Evolutionary conservation across 192 early-diverging fungal genomes (phyloP).

Genomic region (Phycomyces nitens): DNA sequence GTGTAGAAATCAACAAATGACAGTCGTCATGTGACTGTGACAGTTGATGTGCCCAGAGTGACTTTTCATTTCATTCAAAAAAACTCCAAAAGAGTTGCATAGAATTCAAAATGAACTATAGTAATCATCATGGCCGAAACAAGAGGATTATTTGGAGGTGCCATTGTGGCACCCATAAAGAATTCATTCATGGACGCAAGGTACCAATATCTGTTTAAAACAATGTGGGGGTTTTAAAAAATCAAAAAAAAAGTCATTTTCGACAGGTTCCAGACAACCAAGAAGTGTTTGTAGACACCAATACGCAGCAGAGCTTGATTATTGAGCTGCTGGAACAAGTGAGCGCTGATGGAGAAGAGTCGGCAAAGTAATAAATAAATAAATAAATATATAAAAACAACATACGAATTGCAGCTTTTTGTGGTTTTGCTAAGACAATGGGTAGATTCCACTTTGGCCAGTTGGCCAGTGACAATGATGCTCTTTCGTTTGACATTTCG

Average conservation of each 20-base stretch:
- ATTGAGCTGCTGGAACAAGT: conserved; percentile 80
- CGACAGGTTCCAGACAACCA: conserved; percentile 88
- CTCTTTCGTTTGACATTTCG: conserved; percentile 21
- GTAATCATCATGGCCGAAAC: background rate
- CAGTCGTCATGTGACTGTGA: background rate
- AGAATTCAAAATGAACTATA: too few relatives aligned
- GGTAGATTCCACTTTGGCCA: conserved; percentile 77
- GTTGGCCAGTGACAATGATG: conserved; percentile 76
- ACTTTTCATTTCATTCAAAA: too few relatives aligned
- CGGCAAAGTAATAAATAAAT: conserved; percentile 42
- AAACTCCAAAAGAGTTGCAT: too few relatives aligned
- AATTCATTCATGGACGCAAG: conserved; percentile 28
- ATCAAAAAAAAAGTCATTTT: conserved; percentile 70
- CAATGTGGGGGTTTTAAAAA: too few relatives aligned
- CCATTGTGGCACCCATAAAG: conserved; percentile 17
- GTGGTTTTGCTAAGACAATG: too few relatives aligned
- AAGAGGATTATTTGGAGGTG: conserved; percentile 29
- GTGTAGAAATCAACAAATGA: background rate
- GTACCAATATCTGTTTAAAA: conserved; percentile 11
- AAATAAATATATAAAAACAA: conserved; percentile 12
- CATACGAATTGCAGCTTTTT: background rate
- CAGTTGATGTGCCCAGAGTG: too few relatives aligned
- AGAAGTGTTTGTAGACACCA: conserved; percentile 79
- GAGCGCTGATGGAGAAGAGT: conserved; percentile 45
- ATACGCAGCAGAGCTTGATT: conserved; percentile 77